Percentiles rank a stretch among this genome's conserved stretches.
Conservation (phyloP, 306 rosid genomes). For the Canavalia gladiata region DNA sequence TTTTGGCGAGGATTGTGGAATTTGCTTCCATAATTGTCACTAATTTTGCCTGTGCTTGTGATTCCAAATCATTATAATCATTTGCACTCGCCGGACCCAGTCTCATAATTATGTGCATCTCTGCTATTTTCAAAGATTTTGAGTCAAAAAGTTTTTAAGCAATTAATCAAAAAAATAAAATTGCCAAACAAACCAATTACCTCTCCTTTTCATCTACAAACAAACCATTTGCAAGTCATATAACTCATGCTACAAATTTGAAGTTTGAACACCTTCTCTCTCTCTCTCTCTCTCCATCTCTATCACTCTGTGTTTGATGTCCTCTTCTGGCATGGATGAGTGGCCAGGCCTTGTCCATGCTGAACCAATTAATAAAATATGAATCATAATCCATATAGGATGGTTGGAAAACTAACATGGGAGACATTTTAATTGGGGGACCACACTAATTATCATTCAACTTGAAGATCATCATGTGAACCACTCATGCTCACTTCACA, state of each 20-base stretch:
- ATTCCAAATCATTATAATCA: slow-evolving; percentile 37
- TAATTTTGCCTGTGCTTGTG: slow-evolving; percentile 46
- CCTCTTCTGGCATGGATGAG: background rate
- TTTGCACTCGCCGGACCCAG: slow-evolving; percentile 24
- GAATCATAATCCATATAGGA: background rate
- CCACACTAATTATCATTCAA: slow-evolving; percentile 12
- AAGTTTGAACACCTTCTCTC: background rate
- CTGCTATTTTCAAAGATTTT: slow-evolving; percentile 35
- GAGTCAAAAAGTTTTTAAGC: slow-evolving; percentile 38
- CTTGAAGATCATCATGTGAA: slow-evolving; percentile 32
- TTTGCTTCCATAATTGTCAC: slow-evolving; percentile 43
- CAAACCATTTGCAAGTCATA: background rate
- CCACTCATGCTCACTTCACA: slow-evolving; percentile 23
- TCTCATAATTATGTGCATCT: slow-evolving; percentile 40
- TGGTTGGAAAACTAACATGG: slow-evolving; percentile 24
- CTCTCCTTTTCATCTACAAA: background rate
- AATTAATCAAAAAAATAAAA: background rate
- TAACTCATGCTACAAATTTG: background rate
- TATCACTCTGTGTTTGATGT: background rate
- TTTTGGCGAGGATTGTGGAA: slow-evolving; percentile 52
- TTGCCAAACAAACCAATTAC: background rate
- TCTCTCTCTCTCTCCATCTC: background rate
- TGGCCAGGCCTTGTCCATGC: background rate
- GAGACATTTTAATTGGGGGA: slow-evolving; percentile 17
- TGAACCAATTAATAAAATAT: background rate